Base-by-base conservation (phyloP, 768 basidiomycete genomes). In the Glaciozyma martinii region DNA sequence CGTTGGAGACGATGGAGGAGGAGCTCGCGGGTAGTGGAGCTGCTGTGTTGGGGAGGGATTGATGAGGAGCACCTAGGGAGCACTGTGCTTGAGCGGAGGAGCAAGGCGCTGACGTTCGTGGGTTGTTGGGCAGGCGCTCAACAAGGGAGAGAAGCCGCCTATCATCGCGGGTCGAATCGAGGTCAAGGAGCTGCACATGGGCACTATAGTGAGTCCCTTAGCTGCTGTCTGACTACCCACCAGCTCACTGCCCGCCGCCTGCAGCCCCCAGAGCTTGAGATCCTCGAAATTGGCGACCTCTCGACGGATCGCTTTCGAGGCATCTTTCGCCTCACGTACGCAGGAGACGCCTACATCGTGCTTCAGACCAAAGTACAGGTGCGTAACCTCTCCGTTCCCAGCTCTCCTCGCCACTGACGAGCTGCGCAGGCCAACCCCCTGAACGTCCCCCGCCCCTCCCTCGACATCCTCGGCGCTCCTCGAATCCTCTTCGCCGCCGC, bases 101-200 rank as follows among this genome's bases (percentile, higher is more conserved):
- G 23, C 15, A 19, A 1, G 25, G 33, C 27, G 55, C 32, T 40
- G 33, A 56, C 55, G 7, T 21, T 23, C 3, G 12, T 18, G 23
- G 1, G 33, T 40, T 21, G 33, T 40, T 40, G n/a, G 1, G 40
- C 64, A 71, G n/a, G 89, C 90, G 50, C 88, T 93, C 77, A 91
- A 91, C 81, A 90, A 95, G 81, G 95, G 95, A 69, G 88, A 86
- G 79, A 97, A 95, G 75, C 95, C 94, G 2, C 91, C 92, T 33
- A 88, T 99, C 74, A 97, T 98, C 71, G 93, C 91, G 60, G 95
- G 94, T 78, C 86, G 83, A 77, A 98, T 99, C 69, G 91, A 98
- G 76, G 95, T 99, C 37, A 89, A 95, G 60, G 95, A 98, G 76
- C 80, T 99, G n/a, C 88, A 97, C 78, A 98, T 99, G 95, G 95